phyloP scores from a whole-genome alignment of 2,329 filamentous ascomycete species.

The Nothomitra cinnamomea region DNA sequence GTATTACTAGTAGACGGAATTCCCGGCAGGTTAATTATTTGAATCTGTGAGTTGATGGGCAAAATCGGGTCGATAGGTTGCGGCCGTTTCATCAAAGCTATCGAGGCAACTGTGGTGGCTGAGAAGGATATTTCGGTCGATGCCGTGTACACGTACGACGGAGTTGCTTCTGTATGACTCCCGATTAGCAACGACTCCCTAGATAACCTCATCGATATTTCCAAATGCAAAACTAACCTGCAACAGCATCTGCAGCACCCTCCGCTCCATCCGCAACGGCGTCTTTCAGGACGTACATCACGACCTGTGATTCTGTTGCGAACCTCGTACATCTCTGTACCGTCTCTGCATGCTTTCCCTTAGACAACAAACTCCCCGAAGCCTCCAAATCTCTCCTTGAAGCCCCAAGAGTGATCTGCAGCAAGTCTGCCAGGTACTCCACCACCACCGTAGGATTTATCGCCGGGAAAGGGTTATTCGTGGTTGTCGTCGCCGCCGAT shows the following conservation, averaged over 20 bases:
- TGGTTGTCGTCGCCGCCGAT: slow-evolving; percentile 6
- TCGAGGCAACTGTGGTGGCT: slow-evolving; percentile 64
- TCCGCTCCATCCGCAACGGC: slow-evolving; percentile 28
- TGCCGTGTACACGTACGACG: slow-evolving; percentile 55
- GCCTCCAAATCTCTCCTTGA: slow-evolving; percentile 62
- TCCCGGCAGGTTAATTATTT: slow-evolving; percentile 82
- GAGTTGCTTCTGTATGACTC: neutral
- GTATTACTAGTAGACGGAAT: slow-evolving; percentile 51
- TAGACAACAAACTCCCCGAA: slow-evolving; percentile 66
- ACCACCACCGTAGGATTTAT: slow-evolving; percentile 31
- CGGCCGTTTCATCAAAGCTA: slow-evolving; percentile 80
- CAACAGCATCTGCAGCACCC: slow-evolving; percentile 17
- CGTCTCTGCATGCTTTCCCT: slow-evolving; percentile 56
- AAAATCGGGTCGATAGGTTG: slow-evolving; percentile 70
- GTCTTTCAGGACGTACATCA: slow-evolving; percentile 84
- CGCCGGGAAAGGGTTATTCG: slow-evolving; percentile 10
- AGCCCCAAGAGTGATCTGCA: slow-evolving; percentile 31
- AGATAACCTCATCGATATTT: neutral
- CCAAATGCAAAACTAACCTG: slow-evolving; percentile 22
- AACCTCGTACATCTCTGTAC: slow-evolving; percentile 78
- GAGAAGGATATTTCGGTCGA: slow-evolving; percentile 68
- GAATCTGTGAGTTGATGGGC: slow-evolving; percentile 74
- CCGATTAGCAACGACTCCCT: neutral
- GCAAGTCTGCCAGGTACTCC: slow-evolving; percentile 29
- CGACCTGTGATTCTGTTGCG: slow-evolving; percentile 71